phyloP scores from a whole-genome alignment of 345 rosid genomes.

The Melaleuca alternifolia region DNA sequence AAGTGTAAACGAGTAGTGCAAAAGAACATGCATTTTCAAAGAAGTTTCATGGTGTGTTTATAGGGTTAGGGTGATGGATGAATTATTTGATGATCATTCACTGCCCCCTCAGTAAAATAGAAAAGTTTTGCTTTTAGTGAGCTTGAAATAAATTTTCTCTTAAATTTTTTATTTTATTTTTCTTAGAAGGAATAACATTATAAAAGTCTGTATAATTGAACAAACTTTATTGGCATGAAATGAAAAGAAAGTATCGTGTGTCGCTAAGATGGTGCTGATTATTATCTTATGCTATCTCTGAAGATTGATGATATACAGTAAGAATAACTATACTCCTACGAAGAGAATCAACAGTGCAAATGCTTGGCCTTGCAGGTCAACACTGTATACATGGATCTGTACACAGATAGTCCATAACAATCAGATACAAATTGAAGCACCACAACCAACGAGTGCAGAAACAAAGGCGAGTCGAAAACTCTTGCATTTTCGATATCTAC shows the following conservation, averaged over 20 bases:
- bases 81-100: background rate
- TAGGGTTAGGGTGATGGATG: background rate
- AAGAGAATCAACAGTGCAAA: background rate
- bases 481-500: background rate
- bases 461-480: background rate
- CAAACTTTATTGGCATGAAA: background rate
- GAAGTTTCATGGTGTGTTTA: no score
- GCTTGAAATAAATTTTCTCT: background rate
- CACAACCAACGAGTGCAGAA: background rate
- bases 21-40: background rate
- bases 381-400: background rate
- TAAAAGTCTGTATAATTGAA: background rate
- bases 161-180: background rate
- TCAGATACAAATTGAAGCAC: background rate
- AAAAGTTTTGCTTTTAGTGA: background rate
- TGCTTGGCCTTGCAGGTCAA: background rate
- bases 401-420: background rate
- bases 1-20: no score
- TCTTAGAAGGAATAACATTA: rapidly evolving
- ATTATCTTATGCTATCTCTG: background rate
- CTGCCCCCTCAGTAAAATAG: background rate
- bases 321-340: background rate
- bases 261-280: background rate
- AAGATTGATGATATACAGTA: background rate
- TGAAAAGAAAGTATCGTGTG: background rate